Base-by-base conservation (phyloP, 495 filamentous ascomycete genomes). In the Thozetella sp. region DNA sequence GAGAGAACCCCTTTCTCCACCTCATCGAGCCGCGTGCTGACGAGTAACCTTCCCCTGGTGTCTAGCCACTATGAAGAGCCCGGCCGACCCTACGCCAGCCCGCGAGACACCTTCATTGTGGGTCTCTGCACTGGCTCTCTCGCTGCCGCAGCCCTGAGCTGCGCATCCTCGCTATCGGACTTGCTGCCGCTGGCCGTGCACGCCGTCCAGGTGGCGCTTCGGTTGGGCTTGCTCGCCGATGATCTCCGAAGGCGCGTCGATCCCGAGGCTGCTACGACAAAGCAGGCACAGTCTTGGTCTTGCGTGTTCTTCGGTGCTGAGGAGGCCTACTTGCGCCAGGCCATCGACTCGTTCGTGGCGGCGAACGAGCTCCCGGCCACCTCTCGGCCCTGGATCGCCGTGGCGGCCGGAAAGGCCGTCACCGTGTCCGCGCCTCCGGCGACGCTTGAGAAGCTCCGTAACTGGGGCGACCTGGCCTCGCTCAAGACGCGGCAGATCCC, bases 41-140 rank as follows among this genome's bases (percentile, higher is more conserved):
- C 37, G n/a, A n/a, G n/a, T n/a, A n/a, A n/a, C n/a, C n/a, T n/a
- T n/a, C n/a, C n/a, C n/a, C n/a, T n/a, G n/a, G n/a, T 27, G 15
- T 37, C 73, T 56, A 76, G 74, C 55, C 65, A 66, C 11, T 60
- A 64, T 22, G 73, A 73, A 40, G 73, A 76, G 48, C 57, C 73
- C 23, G 62, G 66, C 51, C 66, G 67, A 60, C 71, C 72, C 62
- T 64, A 68, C 11, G 65, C 68, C n/a, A 51, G 50, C 22, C 56
- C 66, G 13, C 56, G 56, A 25, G 63, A 82, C 53, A 82, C 78
- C 15, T 77, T 73, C 60, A 63, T 84, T 22, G 70, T 86, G 20
- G 86, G 85, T 22, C 78, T 89, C n/a, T 91, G 89, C 73, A 90
- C 86, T 19, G 87, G 87, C 51, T 74, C 89, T 27, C 76, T 92